These are phyloP conservation scores for Hirsutella minnesotensis DNA, from an alignment of 2,329 filamentous ascomycete genomes.

Conservation along the genomic window DNA sequence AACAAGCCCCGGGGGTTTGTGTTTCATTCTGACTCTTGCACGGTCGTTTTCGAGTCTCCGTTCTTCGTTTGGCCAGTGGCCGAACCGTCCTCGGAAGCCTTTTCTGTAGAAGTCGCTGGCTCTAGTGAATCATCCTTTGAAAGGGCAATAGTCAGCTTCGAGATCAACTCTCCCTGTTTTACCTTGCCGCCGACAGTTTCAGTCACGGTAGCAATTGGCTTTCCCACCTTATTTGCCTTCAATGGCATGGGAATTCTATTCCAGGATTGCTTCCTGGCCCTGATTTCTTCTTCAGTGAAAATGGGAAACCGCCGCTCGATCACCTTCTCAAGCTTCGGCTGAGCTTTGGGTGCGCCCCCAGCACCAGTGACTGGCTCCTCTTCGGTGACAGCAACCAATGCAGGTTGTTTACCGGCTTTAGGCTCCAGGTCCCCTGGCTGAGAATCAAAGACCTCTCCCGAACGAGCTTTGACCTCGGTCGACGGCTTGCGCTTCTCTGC, in stretches of 20 bases:
- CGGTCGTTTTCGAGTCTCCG: neutral
- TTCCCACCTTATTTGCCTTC: constrained; percentile 9
- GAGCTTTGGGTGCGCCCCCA: neutral
- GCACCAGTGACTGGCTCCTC: neutral
- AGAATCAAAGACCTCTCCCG: too few species aligned
- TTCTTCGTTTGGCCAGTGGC: neutral
- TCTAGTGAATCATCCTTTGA: too few species aligned
- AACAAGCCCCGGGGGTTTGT: neutral
- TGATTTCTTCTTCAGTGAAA: constrained; percentile 19
- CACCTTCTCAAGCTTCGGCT: neutral
- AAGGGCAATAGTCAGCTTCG: too few species aligned
- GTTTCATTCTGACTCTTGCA: neutral
- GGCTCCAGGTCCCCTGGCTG: too few species aligned
- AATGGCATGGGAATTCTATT: constrained; percentile 22
- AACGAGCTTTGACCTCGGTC: too few species aligned
- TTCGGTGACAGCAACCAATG: neutral
- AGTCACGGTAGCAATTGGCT: neutral
- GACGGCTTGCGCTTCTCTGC: too few species aligned
- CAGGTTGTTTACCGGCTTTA: too few species aligned
- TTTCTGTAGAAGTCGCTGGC: neutral
- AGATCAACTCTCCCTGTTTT: too few species aligned
- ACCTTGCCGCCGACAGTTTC: too few species aligned
- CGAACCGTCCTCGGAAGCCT: neutral
- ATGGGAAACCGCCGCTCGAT: constrained; percentile 5
- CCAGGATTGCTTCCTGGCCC: constrained; percentile 18